Percentiles rank a stretch among this genome's conserved stretches.
These are phyloP conservation scores for Porpolomopsis calyptriformis DNA, from an alignment of 768 basidiomycete genomes.

Conservation along the genomic window DNA sequence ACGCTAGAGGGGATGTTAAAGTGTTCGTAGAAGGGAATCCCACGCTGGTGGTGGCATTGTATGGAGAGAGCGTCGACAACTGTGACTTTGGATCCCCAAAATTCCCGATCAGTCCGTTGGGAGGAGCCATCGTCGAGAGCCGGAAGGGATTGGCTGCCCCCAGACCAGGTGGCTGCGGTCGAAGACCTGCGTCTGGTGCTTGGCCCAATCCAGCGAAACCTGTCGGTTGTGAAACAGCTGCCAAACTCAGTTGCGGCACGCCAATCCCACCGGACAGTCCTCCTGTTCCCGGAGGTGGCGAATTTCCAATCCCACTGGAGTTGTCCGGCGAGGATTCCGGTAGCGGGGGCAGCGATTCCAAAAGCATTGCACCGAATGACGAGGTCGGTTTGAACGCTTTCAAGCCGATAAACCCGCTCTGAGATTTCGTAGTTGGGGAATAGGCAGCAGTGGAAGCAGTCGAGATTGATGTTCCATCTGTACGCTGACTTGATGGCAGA, in stretches of 20 bases:
- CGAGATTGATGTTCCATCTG: constrained; percentile 29
- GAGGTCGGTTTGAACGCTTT: constrained; percentile 79
- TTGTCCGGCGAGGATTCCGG: constrained; percentile 46
- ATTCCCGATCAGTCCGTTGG: neutral
- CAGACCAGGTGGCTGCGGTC: constrained; percentile 53
- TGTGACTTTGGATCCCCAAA: neutral
- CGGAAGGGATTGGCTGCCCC: constrained; percentile 56
- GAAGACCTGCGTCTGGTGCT: constrained; percentile 38
- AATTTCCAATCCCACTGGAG: constrained; percentile 26
- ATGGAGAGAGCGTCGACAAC: neutral
- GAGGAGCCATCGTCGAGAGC: constrained; percentile 34
- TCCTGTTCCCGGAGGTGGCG: constrained; percentile 12
- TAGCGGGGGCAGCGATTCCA: constrained; percentile 68
- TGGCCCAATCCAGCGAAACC: constrained; percentile 28
- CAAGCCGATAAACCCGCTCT: constrained; percentile 49
- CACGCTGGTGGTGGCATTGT: neutral
- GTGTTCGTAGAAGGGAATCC: neutral
- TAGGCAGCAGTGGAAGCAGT: constrained; percentile 16
- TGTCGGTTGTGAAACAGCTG: constrained; percentile 28
- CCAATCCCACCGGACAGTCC: constrained; percentile 6
- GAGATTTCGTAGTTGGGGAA: constrained; percentile 29
- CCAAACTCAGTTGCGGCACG: constrained; percentile 11
- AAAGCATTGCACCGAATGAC: constrained; percentile 64
- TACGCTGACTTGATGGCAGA: constrained; percentile 40
- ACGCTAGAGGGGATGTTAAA: neutral